Base-by-base conservation (phyloP, 371 early-diverging fungal genomes). In the Mucor piriformis region DNA sequence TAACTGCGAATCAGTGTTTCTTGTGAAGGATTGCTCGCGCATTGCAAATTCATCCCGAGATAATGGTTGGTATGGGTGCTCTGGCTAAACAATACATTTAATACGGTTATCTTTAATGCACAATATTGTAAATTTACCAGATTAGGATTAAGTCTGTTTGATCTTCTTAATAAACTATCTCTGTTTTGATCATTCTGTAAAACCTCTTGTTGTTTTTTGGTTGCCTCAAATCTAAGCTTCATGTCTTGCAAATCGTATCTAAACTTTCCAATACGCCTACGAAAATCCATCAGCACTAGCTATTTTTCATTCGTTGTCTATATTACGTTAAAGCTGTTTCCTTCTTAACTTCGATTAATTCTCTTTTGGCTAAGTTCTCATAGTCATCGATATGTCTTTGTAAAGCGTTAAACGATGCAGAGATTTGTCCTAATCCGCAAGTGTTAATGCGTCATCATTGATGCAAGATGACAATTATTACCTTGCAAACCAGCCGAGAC, bases 311-410 rank as follows among this genome's bases (percentile, higher is more conserved):
- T 18, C 29, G 33, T 32, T 18, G 24, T 48, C 6, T 8, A n/a
- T 77, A 16, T 65, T 83, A 92, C 92, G 78, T 77, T 20, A 86
- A 61, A 1, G 90, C 90, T 21, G 83, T 89, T 64, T 92, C 91
- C 61, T 89, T 88, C 59, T 91, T 91, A 23, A 73, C 83, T 6
- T 87, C 72, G 25, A 90, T 86, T 63, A 90, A 74, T 64, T 92
- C 93, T 61, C 89, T 77, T 67, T 85, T 86, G 25, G 90, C 88
- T 55, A 88, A 71, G 51, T 80, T 77, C 18, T 88, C 88, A 67
- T 91, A 83, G 50, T 92, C 91, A 60, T 87, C 86, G 48, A 87
- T 85, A 2, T 86, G 82, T 18, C 89, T 81, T 64, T 89, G 81
- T 54, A 91, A 74, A 5, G 87, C 74, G 48, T 76, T 82, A 42